Evolutionary conservation across 1,139 yeast species (phyloP).

Genomic region (Taphrina communis): DNA sequence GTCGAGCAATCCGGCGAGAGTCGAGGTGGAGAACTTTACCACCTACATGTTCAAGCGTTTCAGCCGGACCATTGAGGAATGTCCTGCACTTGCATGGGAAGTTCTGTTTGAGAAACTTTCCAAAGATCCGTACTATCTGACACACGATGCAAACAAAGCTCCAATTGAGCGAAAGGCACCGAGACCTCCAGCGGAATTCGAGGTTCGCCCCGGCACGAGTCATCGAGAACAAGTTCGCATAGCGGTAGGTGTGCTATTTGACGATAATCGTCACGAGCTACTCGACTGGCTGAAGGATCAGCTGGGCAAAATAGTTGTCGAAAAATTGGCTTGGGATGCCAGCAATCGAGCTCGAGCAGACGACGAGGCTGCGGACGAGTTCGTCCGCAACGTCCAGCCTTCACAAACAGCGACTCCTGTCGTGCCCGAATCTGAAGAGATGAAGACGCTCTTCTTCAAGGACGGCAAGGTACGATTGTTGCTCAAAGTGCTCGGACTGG

Average conservation of each 20-base stretch:
- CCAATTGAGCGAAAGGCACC: slow-evolving; percentile 24
- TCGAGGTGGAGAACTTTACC: slow-evolving; percentile 70
- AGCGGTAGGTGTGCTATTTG: slow-evolving; percentile 41
- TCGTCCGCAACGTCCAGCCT: background rate
- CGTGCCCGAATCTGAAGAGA: slow-evolving; percentile 34
- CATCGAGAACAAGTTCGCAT: slow-evolving; percentile 38
- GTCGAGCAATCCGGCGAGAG: slow-evolving; percentile 55
- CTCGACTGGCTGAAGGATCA: slow-evolving; percentile 41
- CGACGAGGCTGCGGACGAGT: slow-evolving; percentile 2
- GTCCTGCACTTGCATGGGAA: slow-evolving; percentile 69
- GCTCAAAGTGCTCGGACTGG: slow-evolving; percentile 37
- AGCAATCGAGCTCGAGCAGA: background rate
- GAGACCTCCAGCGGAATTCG: slow-evolving; percentile 42
- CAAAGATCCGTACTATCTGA: slow-evolving; percentile 56
- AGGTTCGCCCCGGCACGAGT: slow-evolving; percentile 40
- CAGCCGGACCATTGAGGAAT: slow-evolving; percentile 58
- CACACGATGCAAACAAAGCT: slow-evolving; percentile 62
- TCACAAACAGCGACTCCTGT: background rate
- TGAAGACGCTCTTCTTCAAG: slow-evolving; percentile 36
- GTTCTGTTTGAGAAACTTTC: slow-evolving; percentile 69
- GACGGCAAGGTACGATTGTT: slow-evolving; percentile 43
- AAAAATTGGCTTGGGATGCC: slow-evolving; percentile 39
- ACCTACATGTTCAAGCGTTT: slow-evolving; percentile 71
- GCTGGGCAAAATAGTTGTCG: slow-evolving; percentile 20
- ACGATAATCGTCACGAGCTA: slow-evolving; percentile 40